Evolutionary conservation across 306 rosid species (phyloP).

Genomic region (Prunus mira): DNA sequence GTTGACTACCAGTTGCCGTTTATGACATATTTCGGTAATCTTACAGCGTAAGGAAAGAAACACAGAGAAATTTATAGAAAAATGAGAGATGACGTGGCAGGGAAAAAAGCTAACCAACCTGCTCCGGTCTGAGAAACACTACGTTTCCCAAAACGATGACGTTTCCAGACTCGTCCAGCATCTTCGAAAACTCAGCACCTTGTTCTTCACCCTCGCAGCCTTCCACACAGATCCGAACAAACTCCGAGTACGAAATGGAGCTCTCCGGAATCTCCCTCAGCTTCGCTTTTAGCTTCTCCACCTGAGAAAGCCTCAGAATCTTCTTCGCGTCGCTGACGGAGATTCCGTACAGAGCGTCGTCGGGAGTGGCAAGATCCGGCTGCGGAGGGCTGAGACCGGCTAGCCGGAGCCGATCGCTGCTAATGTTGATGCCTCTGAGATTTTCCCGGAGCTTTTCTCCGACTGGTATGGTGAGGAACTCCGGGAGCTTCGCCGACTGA

Average conservation of each 20-base stretch:
- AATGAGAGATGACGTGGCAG: neutral
- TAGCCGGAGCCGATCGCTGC: constrained; percentile 28
- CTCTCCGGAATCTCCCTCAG: constrained; percentile 43
- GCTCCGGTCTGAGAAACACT: constrained; percentile 81
- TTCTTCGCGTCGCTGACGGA: constrained; percentile 58
- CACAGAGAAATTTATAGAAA: neutral
- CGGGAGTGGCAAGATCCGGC: neutral
- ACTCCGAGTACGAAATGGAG: constrained; percentile 55
- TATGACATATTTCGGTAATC: neutral
- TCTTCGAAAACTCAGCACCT: constrained; percentile 64
- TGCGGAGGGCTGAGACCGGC: constrained; percentile 28
- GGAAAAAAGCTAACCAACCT: constrained; percentile 34
- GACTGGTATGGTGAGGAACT: constrained; percentile 44
- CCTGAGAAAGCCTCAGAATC: constrained; percentile 51
- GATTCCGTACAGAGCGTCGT: constrained; percentile 18
- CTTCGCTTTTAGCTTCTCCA: constrained; percentile 65
- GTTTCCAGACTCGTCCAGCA: constrained; percentile 67
- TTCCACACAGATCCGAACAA: constrained; percentile 53
- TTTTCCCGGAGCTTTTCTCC: constrained; percentile 53
- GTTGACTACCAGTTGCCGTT: neutral
- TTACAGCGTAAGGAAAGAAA: neutral
- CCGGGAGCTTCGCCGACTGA: constrained; percentile 48
- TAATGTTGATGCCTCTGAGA: constrained; percentile 28
- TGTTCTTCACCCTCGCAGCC: constrained; percentile 44
- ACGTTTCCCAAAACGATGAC: constrained; percentile 80